Evolutionary conservation across 306 rosid genomes (phyloP).

Genomic region (Canavalia gladiata): DNA sequence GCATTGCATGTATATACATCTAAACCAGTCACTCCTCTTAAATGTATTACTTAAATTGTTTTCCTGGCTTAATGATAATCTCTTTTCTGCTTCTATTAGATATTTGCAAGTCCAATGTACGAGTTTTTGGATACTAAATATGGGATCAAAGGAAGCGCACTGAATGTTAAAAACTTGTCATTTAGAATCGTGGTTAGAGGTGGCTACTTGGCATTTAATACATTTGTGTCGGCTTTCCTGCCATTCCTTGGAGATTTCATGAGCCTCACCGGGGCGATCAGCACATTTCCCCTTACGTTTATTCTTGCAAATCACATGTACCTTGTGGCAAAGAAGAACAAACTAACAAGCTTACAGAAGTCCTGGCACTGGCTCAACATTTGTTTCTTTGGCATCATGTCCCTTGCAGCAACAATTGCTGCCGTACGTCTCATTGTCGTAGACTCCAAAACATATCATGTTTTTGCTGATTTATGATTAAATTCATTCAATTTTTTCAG

Average conservation of each 20-base stretch:
- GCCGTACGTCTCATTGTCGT: slow-evolving; percentile 82
- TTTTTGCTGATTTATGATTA: slow-evolving; percentile 82
- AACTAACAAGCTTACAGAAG: slow-evolving; percentile 55
- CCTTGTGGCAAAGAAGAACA: slow-evolving; percentile 75
- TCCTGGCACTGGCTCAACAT: slow-evolving; percentile 92
- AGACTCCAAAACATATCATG: slow-evolving; percentile 81
- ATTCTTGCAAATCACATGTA: slow-evolving; percentile 97
- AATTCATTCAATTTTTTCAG: slow-evolving; percentile 6
- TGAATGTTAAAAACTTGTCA: slow-evolving; percentile 62
- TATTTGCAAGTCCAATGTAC: slow-evolving; percentile 97
- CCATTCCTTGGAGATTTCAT: slow-evolving; percentile 99
- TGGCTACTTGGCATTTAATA: slow-evolving; percentile 77
- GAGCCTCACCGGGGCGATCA: slow-evolving; percentile 96
- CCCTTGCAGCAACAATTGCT: slow-evolving; percentile 74
- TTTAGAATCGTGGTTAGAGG: slow-evolving; percentile 78
- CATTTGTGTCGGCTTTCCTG: slow-evolving; percentile 76
- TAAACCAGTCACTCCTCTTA: slow-evolving; percentile 17
- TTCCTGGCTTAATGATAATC: slow-evolving; percentile 17
- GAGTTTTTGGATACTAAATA: slow-evolving; percentile 81
- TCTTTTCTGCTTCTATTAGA: slow-evolving; percentile 53
- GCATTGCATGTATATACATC: slow-evolving; percentile 76
- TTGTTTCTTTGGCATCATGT: slow-evolving; percentile 67
- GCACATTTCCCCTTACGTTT: slow-evolving; percentile 93
- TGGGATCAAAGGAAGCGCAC: slow-evolving; percentile 81
- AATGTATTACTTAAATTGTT: slow-evolving; percentile 18